Evolutionary conservation across 495 filamentous ascomycete species (phyloP).

Genomic region (Margaritispora aquatica): DNA sequence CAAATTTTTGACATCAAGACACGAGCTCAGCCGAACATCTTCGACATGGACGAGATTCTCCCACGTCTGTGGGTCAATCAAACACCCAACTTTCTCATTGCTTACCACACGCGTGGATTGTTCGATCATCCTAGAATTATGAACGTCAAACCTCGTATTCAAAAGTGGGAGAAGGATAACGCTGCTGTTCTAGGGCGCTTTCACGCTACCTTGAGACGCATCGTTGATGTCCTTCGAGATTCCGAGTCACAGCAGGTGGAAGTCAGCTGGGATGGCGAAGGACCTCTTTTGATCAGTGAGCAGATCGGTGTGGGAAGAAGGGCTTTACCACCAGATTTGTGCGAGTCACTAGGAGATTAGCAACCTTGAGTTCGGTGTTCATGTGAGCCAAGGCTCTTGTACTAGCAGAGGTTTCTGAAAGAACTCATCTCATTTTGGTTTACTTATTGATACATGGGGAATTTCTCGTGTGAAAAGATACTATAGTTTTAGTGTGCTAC

Average conservation of each 20-base stretch:
- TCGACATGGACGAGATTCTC: conserved; percentile 30
- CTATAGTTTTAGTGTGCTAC: too few species aligned
- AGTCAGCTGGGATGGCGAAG: conserved; percentile 22
- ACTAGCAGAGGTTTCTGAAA: too few species aligned
- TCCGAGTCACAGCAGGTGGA: conserved; percentile 15
- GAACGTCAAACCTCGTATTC: conserved; percentile 31
- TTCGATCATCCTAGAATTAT: conserved; percentile 44
- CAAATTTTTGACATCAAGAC: conserved; percentile 64
- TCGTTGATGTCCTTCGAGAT: conserved; percentile 20
- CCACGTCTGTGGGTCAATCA: conserved; percentile 55
- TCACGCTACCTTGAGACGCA: conserved; percentile 17
- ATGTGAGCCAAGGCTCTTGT: too few species aligned
- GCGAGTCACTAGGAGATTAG: too few species aligned
- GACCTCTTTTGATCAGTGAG: conserved; percentile 11
- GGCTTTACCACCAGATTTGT: conserved; percentile 18
- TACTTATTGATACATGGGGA: too few species aligned
- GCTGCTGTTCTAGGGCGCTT: conserved; percentile 31
- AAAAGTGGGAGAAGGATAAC: conserved; percentile 47
- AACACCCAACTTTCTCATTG: conserved; percentile 55
- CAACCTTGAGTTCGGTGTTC: too few species aligned
- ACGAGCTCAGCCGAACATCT: conserved; percentile 33
- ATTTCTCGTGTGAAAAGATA: too few species aligned
- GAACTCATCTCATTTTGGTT: too few species aligned
- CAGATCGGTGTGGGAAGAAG: conserved; percentile 18
- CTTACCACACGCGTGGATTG: conserved; percentile 45